A percentile compares a stretch with the other conserved stretches of the same genome.
These are phyloP conservation scores for Tilletia indica DNA, from an alignment of 1,284 basidiomycete genomes.

Conservation along the genomic window DNA sequence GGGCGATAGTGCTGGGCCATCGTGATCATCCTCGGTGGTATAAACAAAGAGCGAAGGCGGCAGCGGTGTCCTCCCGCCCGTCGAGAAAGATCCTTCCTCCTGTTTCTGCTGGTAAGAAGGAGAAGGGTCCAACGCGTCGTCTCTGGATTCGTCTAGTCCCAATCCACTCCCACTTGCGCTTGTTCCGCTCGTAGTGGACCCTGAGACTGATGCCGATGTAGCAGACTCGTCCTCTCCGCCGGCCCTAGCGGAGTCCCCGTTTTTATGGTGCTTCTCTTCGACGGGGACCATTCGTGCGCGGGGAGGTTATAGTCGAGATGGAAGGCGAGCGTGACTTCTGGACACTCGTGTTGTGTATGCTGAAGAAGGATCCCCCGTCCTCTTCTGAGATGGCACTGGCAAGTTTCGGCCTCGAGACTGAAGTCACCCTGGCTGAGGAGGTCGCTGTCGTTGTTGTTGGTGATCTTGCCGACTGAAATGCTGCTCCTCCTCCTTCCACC, in stretches of 20 bases:
- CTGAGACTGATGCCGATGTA: too few species aligned
- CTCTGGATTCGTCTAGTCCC: too few species aligned
- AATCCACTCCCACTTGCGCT: too few species aligned
- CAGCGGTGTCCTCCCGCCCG: background rate
- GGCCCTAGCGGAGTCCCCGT: background rate
- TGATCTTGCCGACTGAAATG: background rate
- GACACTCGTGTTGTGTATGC: too few species aligned
- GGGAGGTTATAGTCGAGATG: background rate
- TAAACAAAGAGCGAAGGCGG: background rate
- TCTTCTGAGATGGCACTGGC: slow-evolving; percentile 10
- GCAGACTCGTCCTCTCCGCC: too few species aligned
- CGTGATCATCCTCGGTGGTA: background rate
- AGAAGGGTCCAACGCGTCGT: too few species aligned
- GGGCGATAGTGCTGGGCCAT: background rate
- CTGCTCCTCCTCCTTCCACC: background rate
- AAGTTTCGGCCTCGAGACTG: slow-evolving; percentile 12
- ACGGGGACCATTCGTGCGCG: background rate
- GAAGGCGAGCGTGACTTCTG: background rate
- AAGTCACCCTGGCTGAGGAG: background rate
- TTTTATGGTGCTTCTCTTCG: background rate
- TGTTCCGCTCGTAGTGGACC: too few species aligned
- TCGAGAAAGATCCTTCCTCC: too few species aligned
- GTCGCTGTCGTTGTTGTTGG: background rate
- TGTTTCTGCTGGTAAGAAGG: too few species aligned
- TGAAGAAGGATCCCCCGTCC: slow-evolving; percentile 14